Base-by-base conservation (phyloP, 2,329 filamentous ascomycete species). In the Endocalyx cinctus region DNA sequence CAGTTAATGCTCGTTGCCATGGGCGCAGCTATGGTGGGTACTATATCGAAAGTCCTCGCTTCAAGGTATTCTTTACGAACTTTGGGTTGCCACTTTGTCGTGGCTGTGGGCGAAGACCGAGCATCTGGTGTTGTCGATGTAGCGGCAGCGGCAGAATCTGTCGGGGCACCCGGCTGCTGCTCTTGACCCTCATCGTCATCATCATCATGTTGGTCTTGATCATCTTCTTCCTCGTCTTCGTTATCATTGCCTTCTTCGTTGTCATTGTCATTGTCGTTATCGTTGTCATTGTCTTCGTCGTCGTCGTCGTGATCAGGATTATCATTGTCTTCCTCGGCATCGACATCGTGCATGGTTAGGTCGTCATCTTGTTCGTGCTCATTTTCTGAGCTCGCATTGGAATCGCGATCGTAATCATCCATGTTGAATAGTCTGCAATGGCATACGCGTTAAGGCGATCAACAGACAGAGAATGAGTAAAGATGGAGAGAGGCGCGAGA, bases 1-100 rank as follows among this genome's bases (percentile, higher is more conserved):
- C 88, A 83, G 55, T 98, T 98, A 61, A 98, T 87, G 33, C 88
- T 96, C 4, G 92, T 98, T 42, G 87, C 85, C 58, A 96, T 89
- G 1, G 92, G 92, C 4, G 92, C 92, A 2, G 92, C 92, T 65
- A 97, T 97, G 15, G 92, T 97, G 2, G 92, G 92, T 1, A 95
- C 84, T 39, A 98, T 95, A 57, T 98, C 92, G 66, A 97, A 98
- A 3, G 84, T 77, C 25, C 72, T 67, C 11, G 92, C 90, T 2
- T 74, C 82, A 31, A 94, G 66, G n/a, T 80, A 84, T 53, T 94
- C 88, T 10, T 81, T 72, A 1, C 85, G 78, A n/a, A 88, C 72
- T 31, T 66, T 70, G 1, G 82, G 83, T 29, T 75, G 78, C 49
- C 58, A 68, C 41, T 47, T 56, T 27, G 50, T 58, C 65, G 53